These are phyloP conservation scores for Ganoderma boninense DNA, from an alignment of 1,284 basidiomycete species.

Conservation along the genomic window DNA sequence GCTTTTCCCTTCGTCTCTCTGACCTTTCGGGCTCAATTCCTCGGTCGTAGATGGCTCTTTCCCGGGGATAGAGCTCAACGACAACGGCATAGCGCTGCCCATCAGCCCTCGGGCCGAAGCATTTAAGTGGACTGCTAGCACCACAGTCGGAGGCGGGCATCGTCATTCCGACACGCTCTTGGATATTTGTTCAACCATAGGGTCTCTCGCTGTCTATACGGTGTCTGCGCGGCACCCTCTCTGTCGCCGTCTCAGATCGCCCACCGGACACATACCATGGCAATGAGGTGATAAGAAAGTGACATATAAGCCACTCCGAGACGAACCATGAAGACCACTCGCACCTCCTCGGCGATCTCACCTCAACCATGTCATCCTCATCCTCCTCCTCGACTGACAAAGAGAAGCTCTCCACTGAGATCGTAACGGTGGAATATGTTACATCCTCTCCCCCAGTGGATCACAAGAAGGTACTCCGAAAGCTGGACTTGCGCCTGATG, in stretches of 20 bases:
- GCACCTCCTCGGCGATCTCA: not conserved
- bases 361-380: not conserved
- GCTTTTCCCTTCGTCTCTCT: too few species aligned
- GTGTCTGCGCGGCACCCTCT: not conserved
- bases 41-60: too few species aligned
- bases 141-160: not conserved
- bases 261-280: not conserved
- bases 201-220: not conserved
- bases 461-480: slow-evolving; percentile 27
- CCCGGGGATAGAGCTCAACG: not conserved
- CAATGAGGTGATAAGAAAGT: not conserved
- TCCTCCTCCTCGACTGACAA: not conserved
- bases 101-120: too few species aligned
- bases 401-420: not conserved
- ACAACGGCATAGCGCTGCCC: too few species aligned
- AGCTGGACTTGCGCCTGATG: slow-evolving; percentile 33
- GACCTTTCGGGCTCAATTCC: too few species aligned
- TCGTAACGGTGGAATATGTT: not conserved
- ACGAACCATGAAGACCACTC: not conserved
- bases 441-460: not conserved
- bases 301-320: not conserved
- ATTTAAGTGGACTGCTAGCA: not conserved
- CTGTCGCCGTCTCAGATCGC: not conserved
- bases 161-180: not conserved
- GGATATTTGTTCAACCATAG: not conserved